Evolutionary conservation across 768 basidiomycete genomes (phyloP), one percentile per base, ranked within the genome.

Genomic region (Boletellus sp.): DNA sequence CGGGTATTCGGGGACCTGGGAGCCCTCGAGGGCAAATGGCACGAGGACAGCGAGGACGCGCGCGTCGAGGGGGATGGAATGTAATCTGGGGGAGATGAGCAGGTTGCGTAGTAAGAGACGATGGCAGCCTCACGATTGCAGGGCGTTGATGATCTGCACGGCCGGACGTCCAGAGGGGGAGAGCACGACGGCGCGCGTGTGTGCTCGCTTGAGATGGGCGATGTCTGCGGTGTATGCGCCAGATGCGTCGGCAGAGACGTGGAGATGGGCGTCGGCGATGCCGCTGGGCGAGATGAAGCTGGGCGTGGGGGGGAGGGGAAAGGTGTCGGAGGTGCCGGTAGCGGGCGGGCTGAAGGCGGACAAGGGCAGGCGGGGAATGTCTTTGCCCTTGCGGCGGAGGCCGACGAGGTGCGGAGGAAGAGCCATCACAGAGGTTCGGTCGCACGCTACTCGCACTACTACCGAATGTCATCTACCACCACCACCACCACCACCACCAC

Each of bases 301-400:
- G 2, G 90, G 87, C 50, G 83, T 85, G 19, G 83, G 80, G 8
- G 84, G 79, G 10, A 87, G 55, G 2, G 83, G 85, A 62, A 89
- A 90, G 1, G 71, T 70, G 39, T 89, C 87, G 17, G 76, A 77
- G 0, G 80, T 78, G 45, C 83, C 82, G 4, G 84, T 74, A 67
- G 78, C 85, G 22, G 86, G 85, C 0, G 87, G 81, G 23, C 75
- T 79, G 65, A 92, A 92, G 0, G 82, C 90, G 11, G 88, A 89
- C 22, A 83, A 65, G 0, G 89, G 88, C 12, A 93, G 80, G 40
- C 75, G 78, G 8, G 90, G 90, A 5, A 83, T 79, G 19, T 78
- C 72, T 63, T 81, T 87, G 22, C 76, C 80, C 63, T 79, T 88
- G 60, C 84, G 82, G 55, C 83, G 79, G 47, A 24, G 35, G 3